Percentiles rank a stretch among this genome's conserved stretches.
phyloP scores from a whole-genome alignment of 139 green algal species.

The Diplosphaera chodatii region DNA sequence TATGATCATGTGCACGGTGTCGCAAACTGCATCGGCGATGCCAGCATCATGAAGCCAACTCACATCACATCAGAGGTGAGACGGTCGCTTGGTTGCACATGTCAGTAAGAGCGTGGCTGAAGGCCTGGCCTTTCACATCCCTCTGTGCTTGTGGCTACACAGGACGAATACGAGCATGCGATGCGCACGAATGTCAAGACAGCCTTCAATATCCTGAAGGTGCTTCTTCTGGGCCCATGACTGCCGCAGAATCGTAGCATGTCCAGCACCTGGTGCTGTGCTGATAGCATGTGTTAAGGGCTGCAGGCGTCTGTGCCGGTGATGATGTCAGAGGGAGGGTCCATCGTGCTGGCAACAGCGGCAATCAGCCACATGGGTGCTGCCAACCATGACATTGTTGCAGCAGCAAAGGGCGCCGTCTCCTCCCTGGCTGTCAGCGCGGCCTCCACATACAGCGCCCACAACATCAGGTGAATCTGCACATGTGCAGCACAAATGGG shows the following conservation, averaged over 20 bases:
- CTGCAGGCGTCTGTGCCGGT: neutral
- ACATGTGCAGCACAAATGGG: no score
- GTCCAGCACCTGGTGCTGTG: no score
- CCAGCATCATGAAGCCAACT: no score
- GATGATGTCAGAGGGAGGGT: neutral
- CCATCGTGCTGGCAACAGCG: neutral
- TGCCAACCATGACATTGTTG: conserved; percentile 79
- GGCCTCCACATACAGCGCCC: conserved; percentile 66
- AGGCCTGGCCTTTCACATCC: no score
- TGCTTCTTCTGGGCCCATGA: no score
- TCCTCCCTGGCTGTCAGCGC: conserved; percentile 47
- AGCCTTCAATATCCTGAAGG: neutral
- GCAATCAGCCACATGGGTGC: conserved; percentile 50
- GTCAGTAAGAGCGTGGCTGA: no score
- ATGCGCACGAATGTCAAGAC: neutral
- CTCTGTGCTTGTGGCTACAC: neutral
- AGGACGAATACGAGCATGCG: neutral
- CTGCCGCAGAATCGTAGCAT: no score
- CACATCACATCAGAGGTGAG: no score
- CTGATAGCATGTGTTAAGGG: no score
- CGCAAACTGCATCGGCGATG: conserved; percentile 64
- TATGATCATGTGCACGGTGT: conserved; percentile 57
- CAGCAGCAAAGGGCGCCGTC: conserved; percentile 73
- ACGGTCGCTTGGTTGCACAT: no score
- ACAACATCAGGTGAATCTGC: no score